phyloP scores from a whole-genome alignment of 805 yeast genomes.

The Jamesozyma lodderae region DNA sequence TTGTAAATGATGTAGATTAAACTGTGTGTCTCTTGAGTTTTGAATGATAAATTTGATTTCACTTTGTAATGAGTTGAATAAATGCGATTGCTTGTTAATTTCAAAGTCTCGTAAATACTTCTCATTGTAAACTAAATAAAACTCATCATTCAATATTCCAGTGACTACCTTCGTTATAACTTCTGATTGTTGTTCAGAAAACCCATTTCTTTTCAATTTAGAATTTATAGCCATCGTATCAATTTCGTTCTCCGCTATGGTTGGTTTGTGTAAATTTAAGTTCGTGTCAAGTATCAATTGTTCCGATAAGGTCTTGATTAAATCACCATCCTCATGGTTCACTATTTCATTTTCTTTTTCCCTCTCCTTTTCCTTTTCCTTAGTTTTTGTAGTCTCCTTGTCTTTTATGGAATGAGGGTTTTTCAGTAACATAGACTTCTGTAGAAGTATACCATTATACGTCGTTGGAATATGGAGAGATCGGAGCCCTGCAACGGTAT shows the following conservation, averaged over 20 bases:
- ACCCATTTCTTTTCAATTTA: constrained; percentile 8
- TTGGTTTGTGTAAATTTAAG: constrained; percentile 14
- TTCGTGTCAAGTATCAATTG: constrained; percentile 24
- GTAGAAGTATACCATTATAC: neutral
- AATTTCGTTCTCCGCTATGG: constrained; percentile 25
- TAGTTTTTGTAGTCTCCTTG: neutral
- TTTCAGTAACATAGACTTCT: neutral
- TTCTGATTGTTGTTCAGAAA: constrained; percentile 19
- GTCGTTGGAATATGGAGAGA: neutral
- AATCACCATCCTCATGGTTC: constrained; percentile 5
- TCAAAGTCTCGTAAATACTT: constrained; percentile 40
- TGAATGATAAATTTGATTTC: constrained; percentile 75
- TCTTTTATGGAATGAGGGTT: neutral
- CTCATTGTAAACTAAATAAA: constrained; percentile 36
- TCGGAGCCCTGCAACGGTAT: too few relatives aligned
- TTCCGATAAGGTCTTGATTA: constrained; percentile 24
- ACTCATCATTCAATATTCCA: constrained; percentile 28
- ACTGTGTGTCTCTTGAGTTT: constrained; percentile 58
- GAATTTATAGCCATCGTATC: constrained; percentile 21
- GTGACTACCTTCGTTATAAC: constrained; percentile 29
- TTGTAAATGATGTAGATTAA: constrained; percentile 56
- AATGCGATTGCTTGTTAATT: constrained; percentile 76
- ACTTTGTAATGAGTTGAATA: constrained; percentile 87
- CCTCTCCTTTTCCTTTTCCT: neutral
- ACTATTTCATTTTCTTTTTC: neutral